Percentiles rank a stretch among this genome's conserved stretches.
Evolutionary conservation across 495 filamentous ascomycete species (phyloP).

Genomic region (Apiosordaria backusii): DNA sequence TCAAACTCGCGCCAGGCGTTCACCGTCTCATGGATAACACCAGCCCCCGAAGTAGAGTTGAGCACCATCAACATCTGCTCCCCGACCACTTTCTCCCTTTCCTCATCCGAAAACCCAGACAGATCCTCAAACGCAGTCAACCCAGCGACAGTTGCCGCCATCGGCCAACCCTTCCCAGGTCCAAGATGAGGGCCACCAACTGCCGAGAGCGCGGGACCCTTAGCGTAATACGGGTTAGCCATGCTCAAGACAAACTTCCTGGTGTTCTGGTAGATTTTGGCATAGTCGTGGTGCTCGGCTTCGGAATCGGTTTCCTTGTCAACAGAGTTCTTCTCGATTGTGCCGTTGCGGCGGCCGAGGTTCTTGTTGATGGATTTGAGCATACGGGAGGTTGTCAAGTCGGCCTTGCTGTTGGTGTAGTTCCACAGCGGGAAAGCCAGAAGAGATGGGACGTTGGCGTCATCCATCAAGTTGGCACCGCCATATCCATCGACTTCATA

Average conservation of each 20-base stretch:
- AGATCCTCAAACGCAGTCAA: conserved; percentile 43
- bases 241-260: conserved; percentile 52
- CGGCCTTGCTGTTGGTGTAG: conserved; percentile 20
- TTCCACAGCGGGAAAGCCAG: conserved; percentile 43
- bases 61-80: conserved; percentile 42
- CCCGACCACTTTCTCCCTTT: conserved; percentile 24
- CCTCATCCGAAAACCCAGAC: conserved; percentile 44
- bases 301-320: conserved; percentile 5
- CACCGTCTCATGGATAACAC: conserved; percentile 60
- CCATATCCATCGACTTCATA: conserved; percentile 63
- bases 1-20: conserved; percentile 48
- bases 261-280: conserved; percentile 54
- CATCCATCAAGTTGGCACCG: conserved; percentile 58
- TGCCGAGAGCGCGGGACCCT: conserved; percentile 52
- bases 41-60: conserved; percentile 52
- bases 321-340: not conserved
- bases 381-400: not conserved
- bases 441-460: conserved; percentile 60
- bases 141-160: conserved; percentile 51
- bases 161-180: conserved; percentile 57
- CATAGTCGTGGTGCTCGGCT: conserved; percentile 23
- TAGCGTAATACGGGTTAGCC: conserved; percentile 57
- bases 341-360: not conserved
- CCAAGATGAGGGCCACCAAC: conserved; percentile 58
- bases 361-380: conserved; percentile 16